These are phyloP conservation scores for Wallacemonas sp. DNA, from an alignment of 208 protist species.

Conservation along the genomic window DNA sequence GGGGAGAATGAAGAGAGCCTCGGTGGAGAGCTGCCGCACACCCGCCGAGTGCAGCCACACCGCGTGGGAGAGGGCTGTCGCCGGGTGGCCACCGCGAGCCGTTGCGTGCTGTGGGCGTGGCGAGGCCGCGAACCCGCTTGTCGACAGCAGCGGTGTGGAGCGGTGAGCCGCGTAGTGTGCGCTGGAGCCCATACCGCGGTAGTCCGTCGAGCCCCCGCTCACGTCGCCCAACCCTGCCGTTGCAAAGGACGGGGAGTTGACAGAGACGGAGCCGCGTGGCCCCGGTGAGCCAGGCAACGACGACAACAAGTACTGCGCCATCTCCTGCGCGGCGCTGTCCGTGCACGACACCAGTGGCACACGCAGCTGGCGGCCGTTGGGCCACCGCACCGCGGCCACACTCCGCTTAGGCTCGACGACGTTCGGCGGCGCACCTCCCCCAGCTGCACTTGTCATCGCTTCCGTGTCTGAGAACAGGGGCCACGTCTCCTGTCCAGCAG, in stretches of 20 bases:
- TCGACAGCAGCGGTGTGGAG: not conserved
- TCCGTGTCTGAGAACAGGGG: not conserved
- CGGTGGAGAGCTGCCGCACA: not conserved
- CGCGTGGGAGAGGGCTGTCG: not conserved
- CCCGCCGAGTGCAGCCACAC: not conserved
- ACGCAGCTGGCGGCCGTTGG: not conserved
- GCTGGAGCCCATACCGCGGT: no score
- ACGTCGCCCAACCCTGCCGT: no score
- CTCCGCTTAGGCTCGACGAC: not conserved
- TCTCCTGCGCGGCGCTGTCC: not conserved
- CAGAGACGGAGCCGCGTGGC: not conserved
- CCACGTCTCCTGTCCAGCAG: constrained; percentile 11
- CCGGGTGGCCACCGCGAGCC: not conserved
- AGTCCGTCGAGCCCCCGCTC: no score
- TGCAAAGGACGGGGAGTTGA: no score
- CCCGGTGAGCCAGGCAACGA: not conserved
- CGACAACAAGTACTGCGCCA: not conserved
- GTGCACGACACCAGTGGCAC: not conserved
- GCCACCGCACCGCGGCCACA: not conserved
- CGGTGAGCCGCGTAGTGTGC: not conserved
- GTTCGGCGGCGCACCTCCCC: not conserved
- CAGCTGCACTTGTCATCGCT: not conserved
- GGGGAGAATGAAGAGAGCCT: not conserved
- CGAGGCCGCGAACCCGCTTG: not conserved
- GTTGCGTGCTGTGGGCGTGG: not conserved